phyloP scores from a whole-genome alignment of 176 grass and related monocot species.

The Neostapfia colusana region DNA sequence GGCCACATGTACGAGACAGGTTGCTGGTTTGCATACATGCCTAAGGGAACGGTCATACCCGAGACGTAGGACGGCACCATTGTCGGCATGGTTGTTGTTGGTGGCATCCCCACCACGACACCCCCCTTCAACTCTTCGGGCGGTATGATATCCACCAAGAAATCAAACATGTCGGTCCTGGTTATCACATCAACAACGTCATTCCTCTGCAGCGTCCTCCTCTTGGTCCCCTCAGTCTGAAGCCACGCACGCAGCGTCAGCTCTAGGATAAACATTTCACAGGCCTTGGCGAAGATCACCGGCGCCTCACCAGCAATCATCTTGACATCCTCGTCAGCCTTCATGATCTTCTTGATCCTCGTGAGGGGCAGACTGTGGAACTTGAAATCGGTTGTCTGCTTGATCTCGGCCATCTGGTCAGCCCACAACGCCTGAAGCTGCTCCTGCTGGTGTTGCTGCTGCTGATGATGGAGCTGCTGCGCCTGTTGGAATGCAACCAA shows the following conservation, averaged over 20 bases:
- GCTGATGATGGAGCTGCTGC: slow-evolving; percentile 47
- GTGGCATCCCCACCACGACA: neutral
- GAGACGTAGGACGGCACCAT: slow-evolving; percentile 28
- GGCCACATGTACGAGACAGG: slow-evolving; percentile 45
- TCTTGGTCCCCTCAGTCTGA: slow-evolving; percentile 55
- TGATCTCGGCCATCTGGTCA: slow-evolving; percentile 48
- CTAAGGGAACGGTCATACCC: neutral
- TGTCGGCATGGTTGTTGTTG: too few species aligned
- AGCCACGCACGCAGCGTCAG: slow-evolving; percentile 54
- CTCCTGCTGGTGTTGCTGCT: slow-evolving; percentile 29
- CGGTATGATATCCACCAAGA: slow-evolving; percentile 51
- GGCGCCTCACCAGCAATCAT: slow-evolving; percentile 62
- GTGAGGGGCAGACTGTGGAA: slow-evolving; percentile 54
- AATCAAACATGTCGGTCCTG: slow-evolving; percentile 61
- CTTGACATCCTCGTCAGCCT: slow-evolving; percentile 57
- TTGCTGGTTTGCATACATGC: slow-evolving; percentile 35
- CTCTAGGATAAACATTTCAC: slow-evolving; percentile 77
- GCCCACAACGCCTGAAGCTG: slow-evolving; percentile 58
- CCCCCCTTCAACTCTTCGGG: slow-evolving; percentile 51
- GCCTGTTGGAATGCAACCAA: neutral
- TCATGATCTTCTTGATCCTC: slow-evolving; percentile 86
- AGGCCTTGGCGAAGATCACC: slow-evolving; percentile 61
- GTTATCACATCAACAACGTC: slow-evolving; percentile 46
- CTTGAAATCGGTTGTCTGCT: slow-evolving; percentile 50
- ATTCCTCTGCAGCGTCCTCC: slow-evolving; percentile 59